A percentile compares a stretch with the other conserved stretches of the same genome.
Conservation (phyloP, 2,329 filamentous ascomycete genomes). For the Pyricularia sp. region DNA sequence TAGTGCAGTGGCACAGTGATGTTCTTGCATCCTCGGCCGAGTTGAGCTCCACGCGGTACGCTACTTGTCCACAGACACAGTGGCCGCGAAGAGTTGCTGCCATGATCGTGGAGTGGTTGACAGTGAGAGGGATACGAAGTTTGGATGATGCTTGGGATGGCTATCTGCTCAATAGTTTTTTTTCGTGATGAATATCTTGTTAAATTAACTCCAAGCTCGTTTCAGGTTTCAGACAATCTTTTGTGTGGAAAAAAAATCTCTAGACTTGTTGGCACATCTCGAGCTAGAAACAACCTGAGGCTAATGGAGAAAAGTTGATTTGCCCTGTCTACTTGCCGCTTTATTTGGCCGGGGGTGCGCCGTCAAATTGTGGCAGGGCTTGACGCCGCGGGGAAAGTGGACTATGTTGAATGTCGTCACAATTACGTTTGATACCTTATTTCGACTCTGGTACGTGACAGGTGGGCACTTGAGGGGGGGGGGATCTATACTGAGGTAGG, state of each 20-base stretch:
- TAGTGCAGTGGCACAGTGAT: slow-evolving; percentile 20
- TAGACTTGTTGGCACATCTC: background rate
- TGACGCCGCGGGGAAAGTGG: background rate
- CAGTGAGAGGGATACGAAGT: background rate
- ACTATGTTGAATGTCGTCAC: background rate
- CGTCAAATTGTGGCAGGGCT: background rate
- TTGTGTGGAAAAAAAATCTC: background rate
- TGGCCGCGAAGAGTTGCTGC: slow-evolving; percentile 8
- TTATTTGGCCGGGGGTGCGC: background rate
- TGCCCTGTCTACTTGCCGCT: background rate
- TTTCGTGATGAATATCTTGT: background rate
- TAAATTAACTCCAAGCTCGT: background rate
- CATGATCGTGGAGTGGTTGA: slow-evolving; percentile 3
- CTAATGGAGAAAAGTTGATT: no score
- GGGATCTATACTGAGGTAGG: no score
- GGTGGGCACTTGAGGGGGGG: no score
- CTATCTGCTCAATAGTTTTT: background rate
- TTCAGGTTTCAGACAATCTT: background rate
- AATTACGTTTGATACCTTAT: background rate
- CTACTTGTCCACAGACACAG: slow-evolving; percentile 14
- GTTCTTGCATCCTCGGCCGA: slow-evolving; percentile 16
- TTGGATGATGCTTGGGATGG: background rate
- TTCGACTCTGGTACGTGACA: no score
- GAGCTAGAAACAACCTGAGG: no score
- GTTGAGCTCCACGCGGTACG: slow-evolving; percentile 14